phyloP scores from a whole-genome alignment of 2,329 filamentous ascomycete genomes.

The Hypoxylon rubiginosum region DNA sequence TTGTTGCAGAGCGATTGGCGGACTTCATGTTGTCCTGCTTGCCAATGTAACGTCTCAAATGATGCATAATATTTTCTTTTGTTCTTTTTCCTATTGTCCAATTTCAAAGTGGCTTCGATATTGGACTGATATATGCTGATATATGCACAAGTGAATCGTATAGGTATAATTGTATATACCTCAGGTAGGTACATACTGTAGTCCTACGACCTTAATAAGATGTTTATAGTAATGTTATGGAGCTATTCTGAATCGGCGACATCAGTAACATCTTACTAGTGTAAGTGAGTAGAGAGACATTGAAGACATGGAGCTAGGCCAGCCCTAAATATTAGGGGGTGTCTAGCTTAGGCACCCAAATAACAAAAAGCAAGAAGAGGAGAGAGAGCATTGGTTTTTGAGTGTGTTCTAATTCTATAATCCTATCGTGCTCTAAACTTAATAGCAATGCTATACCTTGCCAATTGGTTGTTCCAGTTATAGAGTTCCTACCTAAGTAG shows the following conservation, averaged over 20 bases:
- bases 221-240: constrained; percentile 16
- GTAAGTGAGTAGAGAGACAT: not conserved
- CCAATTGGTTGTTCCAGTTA: no score
- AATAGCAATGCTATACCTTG: constrained; percentile 4
- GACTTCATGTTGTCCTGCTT: constrained; percentile 20
- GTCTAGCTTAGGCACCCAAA: not conserved
- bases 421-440: not conserved
- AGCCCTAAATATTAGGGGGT: constrained; percentile 32
- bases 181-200: no score
- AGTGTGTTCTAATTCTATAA: not conserved
- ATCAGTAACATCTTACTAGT: not conserved
- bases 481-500: no score
- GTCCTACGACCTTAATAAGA: constrained; percentile 18
- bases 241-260: not conserved
- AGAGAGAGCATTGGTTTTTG: constrained; percentile 8
- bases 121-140: constrained; percentile 1
- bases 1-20: constrained; percentile 32
- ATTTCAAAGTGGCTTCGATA: not conserved
- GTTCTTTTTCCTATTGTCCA: constrained; percentile 2
- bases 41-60: constrained; percentile 8
- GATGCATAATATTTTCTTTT: not conserved
- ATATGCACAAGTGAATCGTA: constrained; percentile 5
- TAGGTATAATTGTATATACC: not conserved
- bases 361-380: constrained; percentile 22
- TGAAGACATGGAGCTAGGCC: not conserved